phyloP scores from a whole-genome alignment of 495 filamentous ascomycete species.

The Penicillium fimorum region DNA sequence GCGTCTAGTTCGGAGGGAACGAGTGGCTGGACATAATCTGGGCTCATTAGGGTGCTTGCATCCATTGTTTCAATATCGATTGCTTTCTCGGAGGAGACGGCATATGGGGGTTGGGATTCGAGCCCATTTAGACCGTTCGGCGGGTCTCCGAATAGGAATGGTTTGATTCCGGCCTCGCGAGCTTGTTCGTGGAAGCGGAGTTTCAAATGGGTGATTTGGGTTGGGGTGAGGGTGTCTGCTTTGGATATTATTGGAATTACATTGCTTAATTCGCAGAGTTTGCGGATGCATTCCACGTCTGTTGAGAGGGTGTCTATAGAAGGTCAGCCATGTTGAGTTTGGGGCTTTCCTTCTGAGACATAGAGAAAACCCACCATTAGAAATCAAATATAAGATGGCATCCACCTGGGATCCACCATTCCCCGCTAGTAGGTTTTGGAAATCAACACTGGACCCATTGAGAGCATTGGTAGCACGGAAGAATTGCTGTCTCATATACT shows the following conservation, averaged over 20 bases:
- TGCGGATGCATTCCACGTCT: slow-evolving; percentile 75
- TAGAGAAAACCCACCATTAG: slow-evolving; percentile 51
- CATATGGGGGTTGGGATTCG: slow-evolving; percentile 56
- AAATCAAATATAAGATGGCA: slow-evolving; percentile 78
- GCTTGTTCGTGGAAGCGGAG: slow-evolving; percentile 53
- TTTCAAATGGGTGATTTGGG: slow-evolving; percentile 63
- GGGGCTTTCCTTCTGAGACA: not conserved
- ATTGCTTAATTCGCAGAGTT: slow-evolving; percentile 76
- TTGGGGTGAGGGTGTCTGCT: slow-evolving; percentile 63
- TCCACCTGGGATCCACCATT: slow-evolving; percentile 88
- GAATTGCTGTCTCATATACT: slow-evolving; percentile 76
- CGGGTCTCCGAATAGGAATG: slow-evolving; percentile 63
- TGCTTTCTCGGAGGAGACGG: slow-evolving; percentile 74
- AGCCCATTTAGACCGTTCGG: slow-evolving; percentile 26
- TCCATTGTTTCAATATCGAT: slow-evolving; percentile 90
- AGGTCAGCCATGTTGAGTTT: not conserved
- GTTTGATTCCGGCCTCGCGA: slow-evolving; percentile 57
- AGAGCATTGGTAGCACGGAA: slow-evolving; percentile 59
- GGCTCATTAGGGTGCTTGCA: slow-evolving; percentile 89
- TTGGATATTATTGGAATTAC: slow-evolving; percentile 82
- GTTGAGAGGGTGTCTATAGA: slow-evolving; percentile 62
- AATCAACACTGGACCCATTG: slow-evolving; percentile 64
- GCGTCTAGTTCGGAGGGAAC: slow-evolving; percentile 69
- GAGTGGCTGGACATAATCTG: slow-evolving; percentile 87
- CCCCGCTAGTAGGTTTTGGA: slow-evolving; percentile 78